Base-by-base conservation (phyloP, 2,329 filamentous ascomycete genomes). In the Aspergillus sp. region DNA sequence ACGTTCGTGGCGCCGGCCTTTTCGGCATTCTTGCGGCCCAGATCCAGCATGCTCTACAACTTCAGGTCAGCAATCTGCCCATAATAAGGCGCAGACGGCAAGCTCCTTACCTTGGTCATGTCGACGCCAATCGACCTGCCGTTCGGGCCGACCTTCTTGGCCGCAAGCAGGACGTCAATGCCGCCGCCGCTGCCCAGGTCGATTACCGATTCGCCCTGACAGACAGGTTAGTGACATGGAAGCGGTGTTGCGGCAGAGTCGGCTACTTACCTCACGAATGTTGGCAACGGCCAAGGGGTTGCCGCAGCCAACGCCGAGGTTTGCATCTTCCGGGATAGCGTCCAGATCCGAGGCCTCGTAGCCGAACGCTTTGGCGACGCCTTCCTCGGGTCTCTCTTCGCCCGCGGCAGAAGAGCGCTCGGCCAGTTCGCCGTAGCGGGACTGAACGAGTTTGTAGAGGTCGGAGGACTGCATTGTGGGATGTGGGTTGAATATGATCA, bases 121-220 rank as follows among this genome's bases (percentile, higher is more conserved):
- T 78, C 74, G 2, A 78, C 58, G 4, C 74, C 74, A 34, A 76
- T 68, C 3, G 61, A 70, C 15, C 53, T 63, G 1, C 75, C 73
- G 2, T 42, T 53, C 0, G 43, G 32, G 0, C 73, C 71, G 16
- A 77, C 65, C 44, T 63, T 70, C 13, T 55, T 57, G 2, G 69
- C 61, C 8, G 72, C 71, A 2, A 69, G 64, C 43, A 78, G 74
- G 6, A 70, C 65, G 45, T 78, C 74, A 26, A 78, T 70, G 0
- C 75, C 74, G 5, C 67, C 72, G 2, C 75, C 72, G 38, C 63
- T 66, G 4, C 74, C 73, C 1, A 78, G 58, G 39, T 77, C 74
- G 29, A 78, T 53, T 3, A 77, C 61, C 0, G 64, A 72, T 45
- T 78, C 74, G 5, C 72, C 72, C 64, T 74, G 32, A 26, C 2